phyloP scores from a whole-genome alignment of 192 early-diverging fungal species.

The Backusella liffmaniae region DNA sequence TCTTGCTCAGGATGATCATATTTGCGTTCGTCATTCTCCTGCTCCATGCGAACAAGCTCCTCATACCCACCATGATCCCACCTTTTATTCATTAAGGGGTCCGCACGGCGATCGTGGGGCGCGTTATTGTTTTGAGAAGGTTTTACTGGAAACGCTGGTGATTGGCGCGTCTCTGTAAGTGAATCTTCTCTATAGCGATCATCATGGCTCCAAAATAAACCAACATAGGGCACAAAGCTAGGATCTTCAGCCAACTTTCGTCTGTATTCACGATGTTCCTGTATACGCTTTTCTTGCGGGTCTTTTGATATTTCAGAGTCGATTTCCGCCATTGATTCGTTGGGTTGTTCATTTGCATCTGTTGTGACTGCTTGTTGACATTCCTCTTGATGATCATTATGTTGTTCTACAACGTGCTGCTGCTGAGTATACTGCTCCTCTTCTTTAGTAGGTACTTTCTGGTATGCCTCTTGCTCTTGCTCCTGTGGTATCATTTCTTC shows the following conservation, averaged over 20 bases:
- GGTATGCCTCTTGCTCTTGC: neutral
- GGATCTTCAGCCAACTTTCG: constrained; percentile 55
- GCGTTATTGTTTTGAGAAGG: constrained; percentile 6
- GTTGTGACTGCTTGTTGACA: neutral
- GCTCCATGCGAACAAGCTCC: constrained; percentile 48
- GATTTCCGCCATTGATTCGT: neutral
- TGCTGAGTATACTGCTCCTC: too few relatives aligned
- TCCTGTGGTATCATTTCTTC: neutral
- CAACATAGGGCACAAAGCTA: constrained; percentile 55
- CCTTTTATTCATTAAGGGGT: constrained; percentile 11
- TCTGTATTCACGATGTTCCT: constrained; percentile 51
- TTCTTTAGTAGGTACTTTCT: too few relatives aligned
- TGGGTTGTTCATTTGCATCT: neutral
- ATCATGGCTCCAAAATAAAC: constrained; percentile 59
- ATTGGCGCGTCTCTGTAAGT: constrained; percentile 35
- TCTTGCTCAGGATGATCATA: neutral
- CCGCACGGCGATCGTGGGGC: constrained; percentile 4
- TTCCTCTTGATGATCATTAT: neutral
- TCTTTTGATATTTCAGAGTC: neutral
- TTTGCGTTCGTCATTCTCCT: constrained; percentile 23
- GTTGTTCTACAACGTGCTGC: neutral
- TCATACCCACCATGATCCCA: constrained; percentile 56
- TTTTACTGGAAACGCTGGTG: neutral
- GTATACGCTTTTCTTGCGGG: constrained; percentile 20
- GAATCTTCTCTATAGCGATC: constrained; percentile 54